A percentile compares a stretch with the other conserved stretches of the same genome.
Conservation (phyloP, 192 early-diverging fungal species). For the Backusella circina region DNA sequence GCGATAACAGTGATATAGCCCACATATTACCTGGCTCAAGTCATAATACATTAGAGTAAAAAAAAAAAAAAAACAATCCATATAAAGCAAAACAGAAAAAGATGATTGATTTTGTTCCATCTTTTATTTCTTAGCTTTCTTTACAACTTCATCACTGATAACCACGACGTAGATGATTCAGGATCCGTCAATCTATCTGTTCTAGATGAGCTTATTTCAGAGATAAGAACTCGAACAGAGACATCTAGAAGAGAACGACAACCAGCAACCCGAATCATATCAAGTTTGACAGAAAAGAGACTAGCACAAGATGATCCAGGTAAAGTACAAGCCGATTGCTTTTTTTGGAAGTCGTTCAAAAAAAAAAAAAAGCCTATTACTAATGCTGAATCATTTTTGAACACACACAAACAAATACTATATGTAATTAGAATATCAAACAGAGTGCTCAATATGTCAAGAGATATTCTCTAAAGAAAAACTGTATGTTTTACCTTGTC, state of each 20-base stretch:
- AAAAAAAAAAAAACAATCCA: too few relatives aligned
- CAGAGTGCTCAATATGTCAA: constrained; percentile 4
- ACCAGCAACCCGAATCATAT: background rate
- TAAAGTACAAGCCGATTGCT: background rate
- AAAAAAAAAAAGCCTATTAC: background rate
- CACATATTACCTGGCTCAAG: background rate
- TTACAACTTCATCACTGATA: background rate
- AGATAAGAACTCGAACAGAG: background rate
- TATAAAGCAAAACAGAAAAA: background rate
- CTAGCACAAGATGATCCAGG: background rate
- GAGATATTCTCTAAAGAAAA: background rate
- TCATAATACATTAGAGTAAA: background rate
- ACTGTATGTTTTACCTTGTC: background rate
- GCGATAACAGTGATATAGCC: background rate
- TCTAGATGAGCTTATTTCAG: background rate
- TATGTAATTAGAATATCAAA: background rate
- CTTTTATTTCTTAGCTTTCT: background rate
- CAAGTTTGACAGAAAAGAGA: background rate
- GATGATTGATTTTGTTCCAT: background rate
- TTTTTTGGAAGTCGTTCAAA: background rate
- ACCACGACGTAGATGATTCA: background rate
- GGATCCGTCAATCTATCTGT: background rate
- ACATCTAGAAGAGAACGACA: background rate
- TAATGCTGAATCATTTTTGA: background rate
- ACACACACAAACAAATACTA: background rate